Conservation (phyloP, 495 filamentous ascomycete genomes). For the Talaromyces proteolyticus region DNA sequence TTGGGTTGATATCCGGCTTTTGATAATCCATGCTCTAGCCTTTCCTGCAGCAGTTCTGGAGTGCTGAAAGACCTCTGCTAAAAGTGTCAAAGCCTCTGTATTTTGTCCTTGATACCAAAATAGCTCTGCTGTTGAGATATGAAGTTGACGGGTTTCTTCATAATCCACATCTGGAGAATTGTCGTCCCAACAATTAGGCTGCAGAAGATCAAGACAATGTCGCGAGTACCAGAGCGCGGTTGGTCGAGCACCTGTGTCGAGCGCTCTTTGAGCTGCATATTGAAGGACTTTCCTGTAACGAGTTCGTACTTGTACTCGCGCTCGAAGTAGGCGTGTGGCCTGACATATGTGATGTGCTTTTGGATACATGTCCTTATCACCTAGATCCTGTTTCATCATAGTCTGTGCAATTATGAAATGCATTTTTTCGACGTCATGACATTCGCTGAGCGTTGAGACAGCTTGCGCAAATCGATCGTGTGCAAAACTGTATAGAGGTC, state of each 20-base stretch:
- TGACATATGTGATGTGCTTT: conserved; percentile 73
- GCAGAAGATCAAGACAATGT: conserved; percentile 69
- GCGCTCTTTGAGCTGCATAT: conserved; percentile 67
- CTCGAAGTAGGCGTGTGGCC: conserved; percentile 64
- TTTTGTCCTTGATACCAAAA: conserved; percentile 68
- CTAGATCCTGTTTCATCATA: conserved; percentile 61
- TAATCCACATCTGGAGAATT: conserved; percentile 67
- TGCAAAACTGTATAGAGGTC: conserved; percentile 51
- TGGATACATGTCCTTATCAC: conserved; percentile 57
- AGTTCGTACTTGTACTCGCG: conserved; percentile 48
- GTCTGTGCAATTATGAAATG: conserved; percentile 80
- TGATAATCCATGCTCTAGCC: conserved; percentile 70
- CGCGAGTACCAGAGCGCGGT: conserved; percentile 75
- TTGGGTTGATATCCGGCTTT: conserved; percentile 70
- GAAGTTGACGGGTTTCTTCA: conserved; percentile 73
- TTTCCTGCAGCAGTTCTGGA: conserved; percentile 67
- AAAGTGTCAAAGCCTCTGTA: conserved; percentile 54
- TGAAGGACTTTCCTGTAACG: conserved; percentile 68
- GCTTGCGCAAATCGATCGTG: conserved; percentile 82
- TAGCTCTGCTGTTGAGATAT: conserved; percentile 73
- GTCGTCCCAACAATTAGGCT: conserved; percentile 72
- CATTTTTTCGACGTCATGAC: conserved; percentile 65
- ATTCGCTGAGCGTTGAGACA: conserved; percentile 62
- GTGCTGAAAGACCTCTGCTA: conserved; percentile 57
- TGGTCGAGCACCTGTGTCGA: conserved; percentile 72